A percentile compares a stretch with the other conserved stretches of the same genome.
Evolutionary conservation across 2,329 filamentous ascomycete genomes (phyloP).

Genomic region (Capronia americana): DNA sequence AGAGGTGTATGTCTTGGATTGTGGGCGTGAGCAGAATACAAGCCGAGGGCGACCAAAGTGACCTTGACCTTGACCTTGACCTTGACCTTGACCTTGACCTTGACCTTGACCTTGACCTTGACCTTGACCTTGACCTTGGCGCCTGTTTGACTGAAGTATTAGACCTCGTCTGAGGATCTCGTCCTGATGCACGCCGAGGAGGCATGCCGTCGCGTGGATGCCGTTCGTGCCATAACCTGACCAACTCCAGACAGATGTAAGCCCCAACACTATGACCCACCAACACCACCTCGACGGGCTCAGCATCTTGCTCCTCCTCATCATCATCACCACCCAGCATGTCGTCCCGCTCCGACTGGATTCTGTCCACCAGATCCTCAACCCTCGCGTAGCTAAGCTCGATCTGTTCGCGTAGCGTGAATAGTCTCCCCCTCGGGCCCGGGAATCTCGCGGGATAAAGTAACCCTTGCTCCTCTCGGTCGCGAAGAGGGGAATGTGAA

Average conservation of each 20-base stretch:
- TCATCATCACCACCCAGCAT: slow-evolving; percentile 14
- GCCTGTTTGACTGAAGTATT: neutral
- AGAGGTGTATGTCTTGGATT: slow-evolving; percentile 71
- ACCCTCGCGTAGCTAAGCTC: slow-evolving; percentile 54
- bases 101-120: no score
- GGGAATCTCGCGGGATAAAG: slow-evolving; percentile 18
- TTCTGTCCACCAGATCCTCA: slow-evolving; percentile 45
- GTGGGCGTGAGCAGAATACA: slow-evolving; percentile 76
- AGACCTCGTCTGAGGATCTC: neutral
- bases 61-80: neutral
- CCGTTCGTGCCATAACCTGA: slow-evolving; percentile 60
- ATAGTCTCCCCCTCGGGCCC: slow-evolving; percentile 14
- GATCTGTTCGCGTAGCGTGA: slow-evolving; percentile 54
- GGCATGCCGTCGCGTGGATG: neutral
- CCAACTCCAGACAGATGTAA: slow-evolving; percentile 73
- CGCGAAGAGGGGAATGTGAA: slow-evolving; percentile 25
- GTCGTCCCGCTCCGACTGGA: slow-evolving; percentile 30
- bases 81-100: no score
- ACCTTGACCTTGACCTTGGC: neutral
- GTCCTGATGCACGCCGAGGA: neutral
- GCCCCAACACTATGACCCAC: slow-evolving; percentile 77
- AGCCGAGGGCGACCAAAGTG: slow-evolving; percentile 46
- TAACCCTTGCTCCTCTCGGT: slow-evolving; percentile 18
- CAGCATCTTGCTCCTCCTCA: slow-evolving; percentile 27
- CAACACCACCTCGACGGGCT: slow-evolving; percentile 61